Conservation (phyloP, 2,329 filamentous ascomycete species). For the Trichoderma pleuroti region DNA sequence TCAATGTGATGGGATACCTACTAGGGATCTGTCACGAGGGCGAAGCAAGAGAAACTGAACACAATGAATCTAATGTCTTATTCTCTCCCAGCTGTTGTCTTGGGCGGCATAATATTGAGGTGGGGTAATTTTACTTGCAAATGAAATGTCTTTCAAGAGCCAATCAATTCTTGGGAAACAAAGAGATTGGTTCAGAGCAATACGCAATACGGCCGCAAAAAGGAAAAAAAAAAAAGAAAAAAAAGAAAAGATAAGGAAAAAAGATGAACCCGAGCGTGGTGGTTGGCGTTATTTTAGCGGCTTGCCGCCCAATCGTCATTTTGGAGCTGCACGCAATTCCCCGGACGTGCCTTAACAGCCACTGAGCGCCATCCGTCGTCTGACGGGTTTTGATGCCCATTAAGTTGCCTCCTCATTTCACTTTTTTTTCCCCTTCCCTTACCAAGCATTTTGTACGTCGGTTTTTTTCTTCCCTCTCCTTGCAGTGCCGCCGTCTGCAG, state of each 20-base stretch:
- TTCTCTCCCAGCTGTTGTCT: not conserved
- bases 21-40: not conserved
- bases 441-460: not conserved
- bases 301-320: constrained; percentile 10
- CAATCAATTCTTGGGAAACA: not conserved
- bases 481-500: not conserved
- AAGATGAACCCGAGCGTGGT: not conserved
- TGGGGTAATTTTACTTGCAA: constrained; percentile 13
- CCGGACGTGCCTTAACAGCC: constrained; percentile 8
- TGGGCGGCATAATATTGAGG: constrained; percentile 14
- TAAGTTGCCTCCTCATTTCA: constrained; percentile 17
- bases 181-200: constrained; percentile 1
- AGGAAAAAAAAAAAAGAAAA: not conserved
- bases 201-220: not conserved
- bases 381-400: constrained; percentile 18
- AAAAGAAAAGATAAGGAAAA: not conserved
- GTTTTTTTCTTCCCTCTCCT: not conserved
- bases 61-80: not conserved
- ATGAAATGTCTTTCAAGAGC: constrained; percentile 11
- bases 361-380: constrained; percentile 9
- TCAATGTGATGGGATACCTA: not conserved
- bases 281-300: constrained; percentile 2
- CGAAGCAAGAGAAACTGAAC: not conserved
- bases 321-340: constrained; percentile 10
- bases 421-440: not conserved